These are phyloP conservation scores for Calonectria henricotiae DNA, from an alignment of 2,329 filamentous ascomycete genomes.

Conservation along the genomic window DNA sequence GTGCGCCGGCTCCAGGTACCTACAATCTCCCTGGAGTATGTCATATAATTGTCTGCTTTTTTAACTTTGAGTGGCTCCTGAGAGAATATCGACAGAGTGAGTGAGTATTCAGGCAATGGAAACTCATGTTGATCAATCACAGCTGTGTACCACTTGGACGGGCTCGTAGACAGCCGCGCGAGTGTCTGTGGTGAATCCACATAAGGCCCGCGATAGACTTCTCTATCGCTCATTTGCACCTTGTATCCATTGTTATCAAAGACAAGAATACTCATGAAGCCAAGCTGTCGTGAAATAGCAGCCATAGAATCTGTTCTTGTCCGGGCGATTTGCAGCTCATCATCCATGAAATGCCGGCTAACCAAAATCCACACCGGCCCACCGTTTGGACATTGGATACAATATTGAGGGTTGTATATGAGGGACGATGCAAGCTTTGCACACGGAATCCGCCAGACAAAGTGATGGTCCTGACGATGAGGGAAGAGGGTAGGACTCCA, in stretches of 20 bases:
- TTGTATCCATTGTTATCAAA: slow-evolving; percentile 81
- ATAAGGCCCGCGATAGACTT: slow-evolving; percentile 84
- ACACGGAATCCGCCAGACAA: slow-evolving; percentile 81
- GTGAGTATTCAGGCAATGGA: slow-evolving; percentile 82
- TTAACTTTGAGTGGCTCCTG: slow-evolving; percentile 73
- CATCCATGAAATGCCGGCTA: slow-evolving; percentile 86
- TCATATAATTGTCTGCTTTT: slow-evolving; percentile 74
- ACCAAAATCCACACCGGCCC: slow-evolving; percentile 88
- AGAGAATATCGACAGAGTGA: slow-evolving; percentile 89
- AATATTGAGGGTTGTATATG: slow-evolving; percentile 80
- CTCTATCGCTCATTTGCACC: slow-evolving; percentile 82
- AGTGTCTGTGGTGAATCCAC: slow-evolving; percentile 96
- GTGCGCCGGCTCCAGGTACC: slow-evolving; percentile 85
- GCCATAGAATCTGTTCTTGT: slow-evolving; percentile 61
- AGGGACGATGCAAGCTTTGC: slow-evolving; percentile 70
- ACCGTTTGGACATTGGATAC: slow-evolving; percentile 72
- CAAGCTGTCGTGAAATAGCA: slow-evolving; percentile 71
- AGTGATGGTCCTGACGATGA: slow-evolving; percentile 90
- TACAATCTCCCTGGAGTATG: slow-evolving; percentile 71
- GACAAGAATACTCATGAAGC: slow-evolving; percentile 90
- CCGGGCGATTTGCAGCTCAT: slow-evolving; percentile 72
- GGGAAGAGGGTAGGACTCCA: slow-evolving; percentile 93
- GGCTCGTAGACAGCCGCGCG: slow-evolving; percentile 72
- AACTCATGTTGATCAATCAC: slow-evolving; percentile 87
- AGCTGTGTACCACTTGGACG: slow-evolving; percentile 68